These are phyloP conservation scores for California macrophylla DNA, from an alignment of 441 rosid genomes.

Conservation along the genomic window DNA sequence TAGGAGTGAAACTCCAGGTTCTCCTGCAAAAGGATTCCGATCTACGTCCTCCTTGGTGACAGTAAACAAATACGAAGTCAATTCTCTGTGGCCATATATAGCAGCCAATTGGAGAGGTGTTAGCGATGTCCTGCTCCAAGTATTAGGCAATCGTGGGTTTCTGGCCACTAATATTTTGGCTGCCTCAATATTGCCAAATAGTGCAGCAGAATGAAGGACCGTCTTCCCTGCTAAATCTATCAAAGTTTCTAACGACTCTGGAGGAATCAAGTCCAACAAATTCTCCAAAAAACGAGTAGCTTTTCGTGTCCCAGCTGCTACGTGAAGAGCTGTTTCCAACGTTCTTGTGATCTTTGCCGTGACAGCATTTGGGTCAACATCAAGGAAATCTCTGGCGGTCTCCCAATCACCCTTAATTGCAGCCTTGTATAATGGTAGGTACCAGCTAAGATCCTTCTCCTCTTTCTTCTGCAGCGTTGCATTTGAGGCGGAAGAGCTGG, in stretches of 20 bases:
- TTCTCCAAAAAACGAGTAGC: background rate
- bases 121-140: background rate
- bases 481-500: background rate
- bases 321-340: no score
- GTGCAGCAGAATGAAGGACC: background rate
- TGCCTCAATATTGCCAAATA: background rate
- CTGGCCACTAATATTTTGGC: background rate
- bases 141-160: background rate
- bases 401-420: no score
- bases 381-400: no score
- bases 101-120: background rate
- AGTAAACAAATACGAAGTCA: background rate
- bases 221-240: background rate
- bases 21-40: background rate
- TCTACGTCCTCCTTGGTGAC: background rate
- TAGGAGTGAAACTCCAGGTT: background rate
- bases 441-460: background rate
- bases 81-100: background rate
- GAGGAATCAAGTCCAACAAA: background rate
- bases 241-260: background rate
- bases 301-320: no score
- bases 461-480: background rate
- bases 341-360: no score
- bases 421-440: no score
- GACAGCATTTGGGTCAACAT: no score